Conservation (phyloP, 768 basidiomycete species). For the Daedalea quercina region DNA sequence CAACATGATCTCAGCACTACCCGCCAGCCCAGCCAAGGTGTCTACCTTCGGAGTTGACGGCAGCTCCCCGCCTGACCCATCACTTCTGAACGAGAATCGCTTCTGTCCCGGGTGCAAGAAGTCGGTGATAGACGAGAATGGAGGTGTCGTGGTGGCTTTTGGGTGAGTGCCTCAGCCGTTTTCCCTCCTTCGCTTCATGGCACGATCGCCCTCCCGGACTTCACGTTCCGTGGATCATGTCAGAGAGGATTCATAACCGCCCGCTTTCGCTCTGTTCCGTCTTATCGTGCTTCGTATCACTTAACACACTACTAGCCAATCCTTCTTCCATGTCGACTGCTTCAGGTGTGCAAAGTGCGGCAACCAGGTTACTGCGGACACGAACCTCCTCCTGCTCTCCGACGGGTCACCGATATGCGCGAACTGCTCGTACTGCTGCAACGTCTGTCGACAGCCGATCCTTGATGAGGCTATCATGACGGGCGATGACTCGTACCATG, state of each 20-base stretch:
- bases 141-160: slow-evolving; percentile 90
- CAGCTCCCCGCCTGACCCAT: slow-evolving; percentile 15
- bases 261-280: background rate
- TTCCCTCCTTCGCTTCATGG: background rate
- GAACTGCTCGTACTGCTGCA: slow-evolving; percentile 92
- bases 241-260: background rate
- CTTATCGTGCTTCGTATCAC: background rate
- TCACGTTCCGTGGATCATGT: background rate
- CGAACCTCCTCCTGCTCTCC: slow-evolving; percentile 92
- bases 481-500: slow-evolving; percentile 97
- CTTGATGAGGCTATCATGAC: slow-evolving; percentile 99
- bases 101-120: slow-evolving; percentile 78
- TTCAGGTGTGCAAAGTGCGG: slow-evolving; percentile 97
- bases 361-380: slow-evolving; percentile 90
- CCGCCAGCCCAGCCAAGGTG: slow-evolving; percentile 6
- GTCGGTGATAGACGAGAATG: slow-evolving; percentile 74
- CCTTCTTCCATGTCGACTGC: slow-evolving; percentile 91
- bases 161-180: slow-evolving; percentile 52
- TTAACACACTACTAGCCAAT: slow-evolving; percentile 49
- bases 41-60: slow-evolving; percentile 1
- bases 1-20: slow-evolving; percentile 11
- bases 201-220: background rate
- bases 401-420: slow-evolving; percentile 97
- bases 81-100: slow-evolving; percentile 39
- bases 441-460: slow-evolving; percentile 88